Evolutionary conservation across 768 basidiomycete species (phyloP).

Genomic region (Tricholomella constricta): DNA sequence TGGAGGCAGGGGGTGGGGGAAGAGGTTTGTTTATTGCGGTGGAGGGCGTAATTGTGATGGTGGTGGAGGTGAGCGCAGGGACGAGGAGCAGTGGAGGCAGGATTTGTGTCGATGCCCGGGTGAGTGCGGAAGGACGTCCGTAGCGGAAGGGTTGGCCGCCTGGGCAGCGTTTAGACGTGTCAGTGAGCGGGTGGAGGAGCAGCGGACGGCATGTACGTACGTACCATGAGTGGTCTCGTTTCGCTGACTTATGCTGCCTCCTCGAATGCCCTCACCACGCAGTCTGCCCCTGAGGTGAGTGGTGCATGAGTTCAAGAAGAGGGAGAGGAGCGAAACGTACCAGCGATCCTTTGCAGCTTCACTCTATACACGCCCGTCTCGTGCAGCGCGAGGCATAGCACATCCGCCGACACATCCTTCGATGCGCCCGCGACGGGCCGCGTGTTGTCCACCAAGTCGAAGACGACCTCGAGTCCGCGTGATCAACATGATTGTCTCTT

Average conservation of each 20-base stretch:
- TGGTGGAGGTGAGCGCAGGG: constrained; percentile 25
- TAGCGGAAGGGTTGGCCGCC: constrained; percentile 20
- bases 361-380: constrained; percentile 26
- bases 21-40: no score
- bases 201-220: constrained; percentile 2
- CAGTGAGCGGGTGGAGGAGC: constrained; percentile 44
- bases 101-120: not conserved
- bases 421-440: constrained; percentile 20
- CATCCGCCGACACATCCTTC: constrained; percentile 44
- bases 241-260: constrained; percentile 46
- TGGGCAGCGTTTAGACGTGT: constrained; percentile 18
- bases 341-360: constrained; percentile 30
- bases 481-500: constrained; percentile 10
- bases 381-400: constrained; percentile 57
- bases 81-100: no score
- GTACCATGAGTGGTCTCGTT: constrained; percentile 52
- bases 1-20: not conserved
- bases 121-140: constrained; percentile 15
- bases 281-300: constrained; percentile 29
- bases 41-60: no score
- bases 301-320: not conserved
- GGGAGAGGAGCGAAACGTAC: constrained; percentile 29
- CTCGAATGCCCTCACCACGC: constrained; percentile 42
- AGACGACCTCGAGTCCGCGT: constrained; percentile 27
- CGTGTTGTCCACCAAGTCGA: constrained; percentile 53